Base-by-base conservation (phyloP, 2,329 filamentous ascomycete species). In the Ophiostoma angusticollis region DNA sequence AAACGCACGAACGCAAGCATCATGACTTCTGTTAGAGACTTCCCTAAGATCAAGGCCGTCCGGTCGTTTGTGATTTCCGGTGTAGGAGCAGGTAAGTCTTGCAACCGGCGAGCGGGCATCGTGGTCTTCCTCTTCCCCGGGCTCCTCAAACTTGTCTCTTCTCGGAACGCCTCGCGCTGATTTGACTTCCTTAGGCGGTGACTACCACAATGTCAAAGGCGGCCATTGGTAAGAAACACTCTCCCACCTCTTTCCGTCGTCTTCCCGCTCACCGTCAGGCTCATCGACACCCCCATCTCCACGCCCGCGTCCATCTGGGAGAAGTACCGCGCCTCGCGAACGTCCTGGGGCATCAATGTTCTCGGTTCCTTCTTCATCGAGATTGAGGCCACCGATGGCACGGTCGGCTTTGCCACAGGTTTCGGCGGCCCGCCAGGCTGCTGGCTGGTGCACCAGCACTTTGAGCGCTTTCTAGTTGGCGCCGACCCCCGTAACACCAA, bases 341-440 rank as follows among this genome's bases (percentile, higher is more conserved):
- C 86, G 11, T 86, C 79, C 57, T 95, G 85, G 84, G 87, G 87
- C 27, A 95, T 95, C 68, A 95, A 95, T 52, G 86, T 94, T 7
- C 65, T 95, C 19, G 87, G 87, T 2, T 93, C 86, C 0, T 93
- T 95, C 62, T 81, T 86, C 51, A 73, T 95, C 7, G 86, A 94
- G 61, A 77, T 95, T 40, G 84, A 93, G 59, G 82, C 83, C 13
- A 79, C 74, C 7, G 85, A 95, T 65, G 87, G 87, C 48, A 91
- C 84, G n/a, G 82, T 89, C 50, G 87, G 87, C 27, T 91, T 94
- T 57, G 87, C 87, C 3, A 95, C 87, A 21, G 87, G 87, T 13
- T 95, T 95, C 55, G 87, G 87, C 56, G 87, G 87, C 1, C 87
- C 87, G 13, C 87, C 87, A 24, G 87, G 83, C 27, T 94, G 87